Conservation (phyloP, 495 filamentous ascomycete genomes). For the Aspergillus ellipticus region DNA sequence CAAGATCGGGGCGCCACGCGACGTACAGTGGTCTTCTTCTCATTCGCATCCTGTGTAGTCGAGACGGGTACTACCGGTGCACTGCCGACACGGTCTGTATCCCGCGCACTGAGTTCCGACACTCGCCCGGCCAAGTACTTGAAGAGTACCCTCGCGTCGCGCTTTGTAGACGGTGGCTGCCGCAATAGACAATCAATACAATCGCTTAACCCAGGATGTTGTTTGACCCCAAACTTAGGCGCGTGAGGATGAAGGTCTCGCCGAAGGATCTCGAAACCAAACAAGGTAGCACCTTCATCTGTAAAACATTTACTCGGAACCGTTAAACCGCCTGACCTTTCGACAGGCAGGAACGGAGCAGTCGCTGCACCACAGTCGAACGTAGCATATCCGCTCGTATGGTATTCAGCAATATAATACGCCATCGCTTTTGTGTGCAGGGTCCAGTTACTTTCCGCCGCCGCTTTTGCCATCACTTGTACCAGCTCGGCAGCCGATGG, state of each 20-base stretch:
- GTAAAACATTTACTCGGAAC: conserved; percentile 74
- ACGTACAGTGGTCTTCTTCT: conserved; percentile 33
- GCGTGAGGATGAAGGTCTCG: conserved; percentile 72
- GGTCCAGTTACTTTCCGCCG: conserved; percentile 47
- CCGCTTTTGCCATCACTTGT: conserved; percentile 64
- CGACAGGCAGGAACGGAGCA: conserved; percentile 68
- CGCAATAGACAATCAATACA: conserved; percentile 67
- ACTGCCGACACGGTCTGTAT: conserved; percentile 54
- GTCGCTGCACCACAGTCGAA: conserved; percentile 54
- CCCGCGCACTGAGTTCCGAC: conserved; percentile 61
- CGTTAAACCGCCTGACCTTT: conserved; percentile 61
- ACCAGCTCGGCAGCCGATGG: conserved; percentile 70
- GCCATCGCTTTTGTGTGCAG: conserved; percentile 64
- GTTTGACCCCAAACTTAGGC: conserved; percentile 73
- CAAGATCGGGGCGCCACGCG: conserved; percentile 62
- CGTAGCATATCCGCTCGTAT: conserved; percentile 66
- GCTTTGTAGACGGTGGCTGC: conserved; percentile 61
- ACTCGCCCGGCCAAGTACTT: conserved; percentile 76
- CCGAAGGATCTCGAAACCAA: conserved; percentile 75
- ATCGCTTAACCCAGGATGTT: conserved; percentile 71
- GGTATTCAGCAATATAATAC: conserved; percentile 80
- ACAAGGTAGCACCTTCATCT: conserved; percentile 67
- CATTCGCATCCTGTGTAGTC: conserved; percentile 28
- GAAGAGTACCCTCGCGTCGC: conserved; percentile 67
- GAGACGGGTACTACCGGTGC: conserved; percentile 69